A percentile compares a stretch with the other conserved stretches of the same genome.
Conservation (phyloP, 1,139 yeast species). For the Protomyces inouyei region DNA sequence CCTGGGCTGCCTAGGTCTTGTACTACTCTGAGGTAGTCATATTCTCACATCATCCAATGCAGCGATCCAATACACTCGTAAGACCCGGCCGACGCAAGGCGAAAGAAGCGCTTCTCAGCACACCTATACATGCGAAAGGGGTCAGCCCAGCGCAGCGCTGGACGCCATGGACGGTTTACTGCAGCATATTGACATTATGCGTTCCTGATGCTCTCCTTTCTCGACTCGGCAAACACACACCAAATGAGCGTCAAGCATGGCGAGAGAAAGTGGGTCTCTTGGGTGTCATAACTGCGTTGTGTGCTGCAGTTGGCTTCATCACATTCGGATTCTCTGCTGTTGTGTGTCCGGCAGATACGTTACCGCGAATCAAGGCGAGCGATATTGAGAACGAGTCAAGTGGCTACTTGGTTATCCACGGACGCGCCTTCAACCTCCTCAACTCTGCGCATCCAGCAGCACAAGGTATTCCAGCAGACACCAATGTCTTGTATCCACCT, state of each 20-base stretch:
- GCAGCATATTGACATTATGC: neutral
- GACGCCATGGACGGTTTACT: neutral
- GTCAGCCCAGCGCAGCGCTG: neutral
- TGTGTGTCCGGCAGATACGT: constrained; percentile 42
- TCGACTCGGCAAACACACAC: constrained; percentile 6
- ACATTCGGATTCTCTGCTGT: constrained; percentile 44
- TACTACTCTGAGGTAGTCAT: too few species aligned
- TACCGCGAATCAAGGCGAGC: constrained; percentile 40
- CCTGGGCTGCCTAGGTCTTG: too few species aligned
- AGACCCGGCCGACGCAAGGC: neutral
- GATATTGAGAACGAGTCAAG: constrained; percentile 51
- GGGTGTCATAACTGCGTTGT: constrained; percentile 39
- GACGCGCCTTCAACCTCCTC: constrained; percentile 44
- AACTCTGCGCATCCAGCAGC: constrained; percentile 42
- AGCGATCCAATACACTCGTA: neutral
- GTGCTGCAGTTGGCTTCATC: constrained; percentile 42
- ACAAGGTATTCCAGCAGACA: constrained; percentile 40
- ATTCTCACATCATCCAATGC: neutral
- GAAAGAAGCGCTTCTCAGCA: neutral
- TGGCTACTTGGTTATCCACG: constrained; percentile 42
- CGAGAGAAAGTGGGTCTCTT: constrained; percentile 43
- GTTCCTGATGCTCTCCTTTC: neutral
- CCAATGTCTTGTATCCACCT: constrained; percentile 39
- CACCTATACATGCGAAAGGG: neutral
- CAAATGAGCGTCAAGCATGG: constrained; percentile 45